phyloP scores from a whole-genome alignment of 2,329 filamentous ascomycete species.

The Didymella pomorum region DNA sequence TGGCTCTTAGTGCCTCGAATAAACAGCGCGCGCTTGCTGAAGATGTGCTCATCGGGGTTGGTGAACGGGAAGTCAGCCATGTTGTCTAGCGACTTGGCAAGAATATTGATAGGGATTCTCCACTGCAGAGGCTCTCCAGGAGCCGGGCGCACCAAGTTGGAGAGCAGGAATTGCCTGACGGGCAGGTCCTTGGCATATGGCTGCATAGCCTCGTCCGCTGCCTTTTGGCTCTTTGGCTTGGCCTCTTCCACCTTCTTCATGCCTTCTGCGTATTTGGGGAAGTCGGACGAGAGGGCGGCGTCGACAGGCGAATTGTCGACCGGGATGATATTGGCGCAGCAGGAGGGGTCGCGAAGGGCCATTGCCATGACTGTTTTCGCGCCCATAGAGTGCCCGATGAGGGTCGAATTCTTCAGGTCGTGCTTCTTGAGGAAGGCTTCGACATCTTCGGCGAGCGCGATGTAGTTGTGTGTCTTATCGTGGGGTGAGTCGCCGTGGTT shows the following conservation, averaged over 20 bases:
- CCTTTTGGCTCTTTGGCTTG: constrained; percentile 71
- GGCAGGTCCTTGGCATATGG: constrained; percentile 76
- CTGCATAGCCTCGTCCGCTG: constrained; percentile 81
- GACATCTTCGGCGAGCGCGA: constrained; percentile 82
- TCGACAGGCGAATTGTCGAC: constrained; percentile 95
- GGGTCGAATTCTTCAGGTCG: constrained; percentile 71
- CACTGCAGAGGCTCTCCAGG: constrained; percentile 70
- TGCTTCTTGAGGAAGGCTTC: constrained; percentile 78
- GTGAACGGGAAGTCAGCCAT: constrained; percentile 91
- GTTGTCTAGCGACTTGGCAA: constrained; percentile 73
- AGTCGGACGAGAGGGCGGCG: constrained; percentile 75
- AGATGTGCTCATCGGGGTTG: constrained; percentile 72
- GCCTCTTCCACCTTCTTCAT: constrained; percentile 83
- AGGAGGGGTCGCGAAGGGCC: constrained; percentile 73
- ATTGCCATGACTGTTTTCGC: constrained; percentile 93
- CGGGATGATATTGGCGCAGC: constrained; percentile 75
- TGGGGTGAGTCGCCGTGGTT: constrained; percentile 95
- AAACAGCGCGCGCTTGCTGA: constrained; percentile 80
- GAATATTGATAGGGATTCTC: constrained; percentile 76
- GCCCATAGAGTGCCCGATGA: constrained; percentile 97
- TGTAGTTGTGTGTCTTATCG: constrained; percentile 77
- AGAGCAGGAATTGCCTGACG: constrained; percentile 90
- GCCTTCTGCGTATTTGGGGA: constrained; percentile 79
- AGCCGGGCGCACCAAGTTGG: constrained; percentile 73
- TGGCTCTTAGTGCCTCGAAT: constrained; percentile 77